phyloP scores from a whole-genome alignment of 805 yeast genomes.

The Candida chilensis region DNA sequence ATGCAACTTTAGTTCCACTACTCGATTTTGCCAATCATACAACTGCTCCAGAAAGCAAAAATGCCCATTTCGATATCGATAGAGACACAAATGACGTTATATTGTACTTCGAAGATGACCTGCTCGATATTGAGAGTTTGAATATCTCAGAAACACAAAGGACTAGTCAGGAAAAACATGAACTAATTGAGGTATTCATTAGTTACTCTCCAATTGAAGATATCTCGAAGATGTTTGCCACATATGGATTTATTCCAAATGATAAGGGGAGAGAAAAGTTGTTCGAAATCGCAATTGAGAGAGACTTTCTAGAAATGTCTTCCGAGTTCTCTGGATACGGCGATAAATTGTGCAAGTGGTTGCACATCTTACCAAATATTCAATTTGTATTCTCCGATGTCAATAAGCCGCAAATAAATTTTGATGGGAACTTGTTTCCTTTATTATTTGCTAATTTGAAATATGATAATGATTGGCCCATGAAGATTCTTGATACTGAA shows the following conservation, averaged over 20 bases:
- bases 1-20: conserved; percentile 54
- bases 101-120: conserved; percentile 16
- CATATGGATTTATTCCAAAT: conserved; percentile 39
- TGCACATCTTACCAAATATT: conserved; percentile 26
- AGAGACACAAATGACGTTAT: conserved; percentile 29
- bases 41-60: conserved; percentile 17
- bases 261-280: conserved; percentile 8
- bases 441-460: conserved; percentile 1
- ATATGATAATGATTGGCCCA: neutral
- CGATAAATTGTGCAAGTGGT: conserved; percentile 20
- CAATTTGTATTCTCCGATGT: conserved; percentile 15
- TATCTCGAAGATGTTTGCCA: conserved; percentile 21
- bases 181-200: conserved; percentile 28
- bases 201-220: conserved; percentile 36
- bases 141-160: conserved; percentile 2
- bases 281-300: conserved; percentile 22
- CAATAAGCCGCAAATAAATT: neutral
- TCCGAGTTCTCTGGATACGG: too few relatives aligned
- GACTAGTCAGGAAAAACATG: conserved; percentile 1
- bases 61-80: conserved; percentile 58
- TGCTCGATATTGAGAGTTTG: neutral
- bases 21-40: conserved; percentile 63
- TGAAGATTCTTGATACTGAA: neutral
- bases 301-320: conserved; percentile 8
- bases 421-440: neutral